Conservation (phyloP, 192 early-diverging fungal species). For the Coemansia furcata region DNA sequence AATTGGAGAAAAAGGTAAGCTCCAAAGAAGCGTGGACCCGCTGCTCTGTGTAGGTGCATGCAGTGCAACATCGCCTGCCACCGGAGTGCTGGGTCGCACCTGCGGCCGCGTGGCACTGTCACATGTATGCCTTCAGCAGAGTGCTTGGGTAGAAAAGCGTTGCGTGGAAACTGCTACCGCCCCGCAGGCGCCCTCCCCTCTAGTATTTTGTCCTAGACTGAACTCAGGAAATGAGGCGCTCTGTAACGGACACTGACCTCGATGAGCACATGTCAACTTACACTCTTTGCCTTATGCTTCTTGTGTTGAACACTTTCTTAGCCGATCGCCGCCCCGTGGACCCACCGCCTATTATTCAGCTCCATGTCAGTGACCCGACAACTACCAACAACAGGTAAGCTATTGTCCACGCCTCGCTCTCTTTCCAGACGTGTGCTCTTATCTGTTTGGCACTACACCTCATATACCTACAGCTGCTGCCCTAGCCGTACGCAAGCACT, state of each 20-base stretch:
- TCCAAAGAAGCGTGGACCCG: background rate
- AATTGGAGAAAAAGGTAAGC: slow-evolving; percentile 87
- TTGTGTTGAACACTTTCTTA: slow-evolving; percentile 8
- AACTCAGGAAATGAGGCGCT: background rate
- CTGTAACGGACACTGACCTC: background rate
- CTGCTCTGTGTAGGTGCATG: background rate
- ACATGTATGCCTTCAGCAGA: background rate
- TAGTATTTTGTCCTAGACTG: background rate
- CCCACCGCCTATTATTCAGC: slow-evolving; percentile 55
- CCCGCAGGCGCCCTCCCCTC: background rate
- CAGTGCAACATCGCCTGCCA: slow-evolving; percentile 1
- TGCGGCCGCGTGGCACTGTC: background rate
- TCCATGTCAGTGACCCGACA: slow-evolving; percentile 44
- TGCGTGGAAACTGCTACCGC: background rate
- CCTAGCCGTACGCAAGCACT: background rate
- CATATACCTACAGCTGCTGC: background rate
- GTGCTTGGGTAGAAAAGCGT: background rate
- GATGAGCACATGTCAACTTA: background rate
- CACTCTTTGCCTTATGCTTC: background rate
- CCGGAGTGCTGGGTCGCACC: background rate
- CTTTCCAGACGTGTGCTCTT: background rate
- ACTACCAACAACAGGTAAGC: slow-evolving; percentile 48
- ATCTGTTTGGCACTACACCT: background rate
- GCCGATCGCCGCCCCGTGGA: slow-evolving; percentile 56
- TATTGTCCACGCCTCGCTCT: background rate